Conservation (phyloP, 352 stramenopile genomes). For the Phytopythium kandeliae region DNA sequence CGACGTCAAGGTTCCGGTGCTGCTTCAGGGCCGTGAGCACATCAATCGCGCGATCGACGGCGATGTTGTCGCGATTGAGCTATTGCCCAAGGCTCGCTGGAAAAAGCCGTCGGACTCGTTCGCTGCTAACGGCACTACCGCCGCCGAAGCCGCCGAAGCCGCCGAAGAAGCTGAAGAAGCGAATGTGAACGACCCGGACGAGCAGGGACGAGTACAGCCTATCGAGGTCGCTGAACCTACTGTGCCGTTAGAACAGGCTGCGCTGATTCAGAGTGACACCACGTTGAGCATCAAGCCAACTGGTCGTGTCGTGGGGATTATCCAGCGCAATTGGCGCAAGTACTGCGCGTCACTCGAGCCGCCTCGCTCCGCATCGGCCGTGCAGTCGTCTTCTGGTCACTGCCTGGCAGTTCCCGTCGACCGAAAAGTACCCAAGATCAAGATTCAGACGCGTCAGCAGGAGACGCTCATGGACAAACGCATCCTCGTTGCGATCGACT, state of each 20-base stretch:
- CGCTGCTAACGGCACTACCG: constrained; percentile 32
- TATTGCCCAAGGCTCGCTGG: constrained; percentile 84
- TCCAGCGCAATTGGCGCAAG: constrained; percentile 92
- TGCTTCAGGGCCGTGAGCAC: constrained; percentile 73
- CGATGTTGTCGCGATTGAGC: constrained; percentile 95
- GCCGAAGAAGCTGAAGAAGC: constrained; percentile 25
- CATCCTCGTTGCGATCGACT: constrained; percentile 94
- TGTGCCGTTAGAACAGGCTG: constrained; percentile 52
- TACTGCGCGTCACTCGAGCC: constrained; percentile 93
- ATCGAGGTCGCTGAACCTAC: constrained; percentile 61
- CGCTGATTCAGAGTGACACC: constrained; percentile 47
- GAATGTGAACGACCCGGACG: constrained; percentile 27
- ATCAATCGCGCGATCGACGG: constrained; percentile 98
- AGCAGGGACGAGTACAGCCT: constrained; percentile 15
- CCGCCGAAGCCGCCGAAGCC: constrained; percentile 31
- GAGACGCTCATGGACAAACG: constrained; percentile 91
- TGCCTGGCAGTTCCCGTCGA: constrained; percentile 86
- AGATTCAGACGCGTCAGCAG: constrained; percentile 91
- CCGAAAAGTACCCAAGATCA: constrained; percentile 91
- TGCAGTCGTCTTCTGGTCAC: constrained; percentile 37
- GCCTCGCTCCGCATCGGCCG: constrained; percentile 33
- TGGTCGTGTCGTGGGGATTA: constrained; percentile 86
- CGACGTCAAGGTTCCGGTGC: constrained; percentile 58
- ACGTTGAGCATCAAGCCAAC: constrained; percentile 56
- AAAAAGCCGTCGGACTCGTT: constrained; percentile 74